A percentile compares a stretch with the other conserved stretches of the same genome.
phyloP scores from a whole-genome alignment of 148 eudicot species.

The Fagopyrum tataricum region DNA sequence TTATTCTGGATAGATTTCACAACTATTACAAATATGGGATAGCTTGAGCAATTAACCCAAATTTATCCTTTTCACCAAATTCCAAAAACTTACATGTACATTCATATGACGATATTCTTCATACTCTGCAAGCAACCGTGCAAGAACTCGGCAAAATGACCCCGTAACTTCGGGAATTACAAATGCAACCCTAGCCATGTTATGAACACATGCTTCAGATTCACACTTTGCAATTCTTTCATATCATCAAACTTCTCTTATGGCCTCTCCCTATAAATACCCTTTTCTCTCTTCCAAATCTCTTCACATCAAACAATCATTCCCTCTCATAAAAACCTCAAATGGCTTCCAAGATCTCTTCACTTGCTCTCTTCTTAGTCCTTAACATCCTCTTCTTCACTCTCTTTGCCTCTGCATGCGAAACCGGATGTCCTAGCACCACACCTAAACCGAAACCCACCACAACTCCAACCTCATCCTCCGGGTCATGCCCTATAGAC shows the following conservation, averaged over 20 bases:
- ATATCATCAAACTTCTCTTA: not conserved
- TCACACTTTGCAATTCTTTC: not conserved
- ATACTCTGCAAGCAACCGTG: too few species aligned
- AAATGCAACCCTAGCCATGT: not conserved
- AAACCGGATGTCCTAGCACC: not conserved
- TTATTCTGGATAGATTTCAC: too few species aligned
- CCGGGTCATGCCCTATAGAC: conserved; percentile 7
- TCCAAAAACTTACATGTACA: too few species aligned
- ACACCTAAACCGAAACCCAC: not conserved
- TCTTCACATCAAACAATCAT: not conserved
- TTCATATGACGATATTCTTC: too few species aligned
- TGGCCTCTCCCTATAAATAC: conserved; percentile 4
- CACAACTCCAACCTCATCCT: not conserved
- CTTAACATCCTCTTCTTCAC: conserved; percentile 7
- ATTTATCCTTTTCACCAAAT: too few species aligned
- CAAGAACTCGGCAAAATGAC: too few species aligned
- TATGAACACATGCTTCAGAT: conserved; percentile 2
- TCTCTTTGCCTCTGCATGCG: not conserved
- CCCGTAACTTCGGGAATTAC: too few species aligned
- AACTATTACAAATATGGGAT: too few species aligned
- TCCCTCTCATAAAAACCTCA: not conserved
- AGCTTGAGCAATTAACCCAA: too few species aligned
- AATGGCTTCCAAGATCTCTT: conserved; percentile 5
- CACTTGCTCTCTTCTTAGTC: not conserved
- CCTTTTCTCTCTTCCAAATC: not conserved